A percentile compares a stretch with the other conserved stretches of the same genome.
These are phyloP conservation scores for Dichotomopilus funicola DNA, from an alignment of 2,329 filamentous ascomycete genomes.

Conservation along the genomic window DNA sequence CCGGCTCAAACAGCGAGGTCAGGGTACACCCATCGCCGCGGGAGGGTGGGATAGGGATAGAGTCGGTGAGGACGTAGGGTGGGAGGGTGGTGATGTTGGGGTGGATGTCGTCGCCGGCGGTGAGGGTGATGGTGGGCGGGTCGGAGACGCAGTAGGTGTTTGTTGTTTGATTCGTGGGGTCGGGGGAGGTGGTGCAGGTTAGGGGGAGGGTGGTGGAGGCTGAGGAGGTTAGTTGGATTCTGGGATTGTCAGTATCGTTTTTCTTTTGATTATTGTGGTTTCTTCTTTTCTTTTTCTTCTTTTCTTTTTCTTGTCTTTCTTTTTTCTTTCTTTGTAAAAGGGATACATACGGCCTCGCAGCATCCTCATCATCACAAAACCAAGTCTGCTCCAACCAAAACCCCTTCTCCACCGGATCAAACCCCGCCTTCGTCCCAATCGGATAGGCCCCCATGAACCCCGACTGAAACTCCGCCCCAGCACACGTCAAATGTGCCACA, in stretches of 20 bases:
- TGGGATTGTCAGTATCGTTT: not conserved
- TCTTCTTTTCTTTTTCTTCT: not conserved
- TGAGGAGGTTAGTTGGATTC: constrained; percentile 18
- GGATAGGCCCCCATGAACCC: constrained; percentile 13
- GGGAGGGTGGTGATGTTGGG: constrained; percentile 10
- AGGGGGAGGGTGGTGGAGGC: constrained; percentile 17
- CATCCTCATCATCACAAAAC: constrained; percentile 23
- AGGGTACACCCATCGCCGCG: constrained; percentile 22
- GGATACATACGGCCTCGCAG: constrained; percentile 20
- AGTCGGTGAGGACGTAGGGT: constrained; percentile 23
- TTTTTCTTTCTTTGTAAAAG: not conserved
- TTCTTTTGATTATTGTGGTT: not conserved
- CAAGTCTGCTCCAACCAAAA: constrained; percentile 24
- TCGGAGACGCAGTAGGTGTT: constrained; percentile 11
- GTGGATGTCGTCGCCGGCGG: not conserved
- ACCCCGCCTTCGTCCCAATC: constrained; percentile 17
- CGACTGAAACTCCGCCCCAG: constrained; percentile 15
- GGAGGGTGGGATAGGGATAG: constrained; percentile 7
- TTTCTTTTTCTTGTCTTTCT: not conserved
- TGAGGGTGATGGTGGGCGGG: constrained; percentile 5
- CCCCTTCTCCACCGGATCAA: constrained; percentile 15
- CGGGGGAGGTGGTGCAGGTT: constrained; percentile 14
- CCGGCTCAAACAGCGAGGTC: constrained; percentile 20
- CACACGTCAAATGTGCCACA: constrained; percentile 10
- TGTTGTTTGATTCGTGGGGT: not conserved